Evolutionary conservation across 192 early-diverging fungal genomes (phyloP).

Genomic region (Fimicolochytrium jonesii): DNA sequence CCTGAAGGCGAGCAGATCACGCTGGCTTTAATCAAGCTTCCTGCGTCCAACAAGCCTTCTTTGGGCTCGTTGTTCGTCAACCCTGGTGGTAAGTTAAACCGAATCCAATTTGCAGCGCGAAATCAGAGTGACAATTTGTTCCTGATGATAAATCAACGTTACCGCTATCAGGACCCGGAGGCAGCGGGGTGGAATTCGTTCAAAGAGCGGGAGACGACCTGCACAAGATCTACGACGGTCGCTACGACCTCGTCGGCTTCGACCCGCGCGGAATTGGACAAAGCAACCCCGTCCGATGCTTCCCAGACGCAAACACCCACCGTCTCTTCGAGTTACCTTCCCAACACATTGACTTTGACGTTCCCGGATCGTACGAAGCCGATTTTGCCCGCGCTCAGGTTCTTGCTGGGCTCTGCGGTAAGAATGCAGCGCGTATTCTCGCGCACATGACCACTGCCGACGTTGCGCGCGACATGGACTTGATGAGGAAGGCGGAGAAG

Average conservation of each 20-base stretch:
- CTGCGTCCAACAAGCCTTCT: conserved; percentile 3
- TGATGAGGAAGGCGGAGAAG: conserved; percentile 31
- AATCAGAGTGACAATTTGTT: too few relatives aligned
- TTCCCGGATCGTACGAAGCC: background rate
- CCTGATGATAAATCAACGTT: too few relatives aligned
- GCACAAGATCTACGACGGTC: conserved; percentile 13
- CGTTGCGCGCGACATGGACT: conserved; percentile 43
- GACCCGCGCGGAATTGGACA: conserved; percentile 42
- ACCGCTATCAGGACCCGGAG: too few relatives aligned
- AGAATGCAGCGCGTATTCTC: conserved; percentile 26
- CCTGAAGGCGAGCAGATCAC: background rate
- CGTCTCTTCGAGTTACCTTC: conserved; percentile 12
- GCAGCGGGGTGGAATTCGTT: conserved; percentile 28
- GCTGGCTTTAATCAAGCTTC: conserved; percentile 20
- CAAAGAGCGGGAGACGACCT: conserved; percentile 5
- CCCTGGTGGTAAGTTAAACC: too few relatives aligned
- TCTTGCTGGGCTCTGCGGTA: conserved; percentile 9
- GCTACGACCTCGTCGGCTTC: conserved; percentile 35
- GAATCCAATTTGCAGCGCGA: too few relatives aligned
- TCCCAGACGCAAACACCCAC: conserved; percentile 4
- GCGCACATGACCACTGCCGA: conserved; percentile 35
- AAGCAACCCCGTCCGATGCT: conserved; percentile 26
- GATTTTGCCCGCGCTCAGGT: conserved; percentile 1
- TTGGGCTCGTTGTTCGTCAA: conserved; percentile 25
- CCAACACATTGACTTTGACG: background rate